Evolutionary conservation across 2,329 filamentous ascomycete genomes (phyloP).

Genomic region (Rhynchosporium agropyri): DNA sequence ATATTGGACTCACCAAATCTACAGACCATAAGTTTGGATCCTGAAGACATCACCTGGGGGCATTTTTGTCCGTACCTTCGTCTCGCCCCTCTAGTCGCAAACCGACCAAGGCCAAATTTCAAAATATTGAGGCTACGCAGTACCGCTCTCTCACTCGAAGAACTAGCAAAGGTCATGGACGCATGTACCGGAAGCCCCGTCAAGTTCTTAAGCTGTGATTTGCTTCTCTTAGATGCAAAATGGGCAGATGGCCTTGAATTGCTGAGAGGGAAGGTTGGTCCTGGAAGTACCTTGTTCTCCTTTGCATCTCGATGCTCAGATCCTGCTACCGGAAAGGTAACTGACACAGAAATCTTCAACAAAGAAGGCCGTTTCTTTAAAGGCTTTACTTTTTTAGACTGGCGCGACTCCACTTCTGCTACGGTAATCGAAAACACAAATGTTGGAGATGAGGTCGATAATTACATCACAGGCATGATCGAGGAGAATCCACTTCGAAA

Average conservation of each 20-base stretch:
- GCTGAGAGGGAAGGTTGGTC: neutral
- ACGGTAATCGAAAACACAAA: no score
- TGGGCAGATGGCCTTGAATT: constrained; percentile 1
- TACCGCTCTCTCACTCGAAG: neutral
- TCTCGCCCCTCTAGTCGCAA: neutral
- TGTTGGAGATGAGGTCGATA: no score
- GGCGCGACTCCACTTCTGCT: no score
- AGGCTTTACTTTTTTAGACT: no score
- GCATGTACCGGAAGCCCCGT: neutral
- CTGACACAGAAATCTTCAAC: no score
- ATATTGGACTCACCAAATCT: neutral
- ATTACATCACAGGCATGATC: no score
- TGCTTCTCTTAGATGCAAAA: neutral
- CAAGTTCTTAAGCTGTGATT: neutral
- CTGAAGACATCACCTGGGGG: neutral
- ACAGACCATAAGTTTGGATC: neutral
- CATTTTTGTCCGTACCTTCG: neutral
- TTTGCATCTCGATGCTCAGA: no score
- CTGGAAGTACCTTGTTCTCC: no score
- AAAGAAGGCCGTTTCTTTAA: no score
- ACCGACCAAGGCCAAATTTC: neutral
- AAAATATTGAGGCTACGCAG: neutral
- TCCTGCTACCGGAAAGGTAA: no score
- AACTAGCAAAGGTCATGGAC: neutral
- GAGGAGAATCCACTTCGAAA: no score